Percentiles rank a stretch among this genome's conserved stretches.
Conservation (phyloP, 768 basidiomycete genomes). For the Psilocybe azurescens region DNA sequence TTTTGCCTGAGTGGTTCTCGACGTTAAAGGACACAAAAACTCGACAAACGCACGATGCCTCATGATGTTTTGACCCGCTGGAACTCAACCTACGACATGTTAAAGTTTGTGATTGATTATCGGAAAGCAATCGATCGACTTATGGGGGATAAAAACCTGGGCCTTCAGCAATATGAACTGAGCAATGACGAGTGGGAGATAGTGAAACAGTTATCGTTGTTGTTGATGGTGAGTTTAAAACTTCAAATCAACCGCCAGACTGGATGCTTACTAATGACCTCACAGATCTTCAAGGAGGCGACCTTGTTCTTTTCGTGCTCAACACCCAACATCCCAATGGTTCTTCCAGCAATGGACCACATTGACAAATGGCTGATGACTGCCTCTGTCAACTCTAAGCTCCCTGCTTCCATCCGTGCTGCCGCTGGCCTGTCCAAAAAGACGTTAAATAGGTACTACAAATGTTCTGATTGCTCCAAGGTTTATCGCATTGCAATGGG, state of each 20-base stretch:
- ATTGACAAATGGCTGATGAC: conserved; percentile 24
- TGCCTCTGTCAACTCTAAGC: conserved; percentile 3
- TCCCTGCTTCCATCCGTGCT: conserved; percentile 23
- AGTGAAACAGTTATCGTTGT: conserved; percentile 25
- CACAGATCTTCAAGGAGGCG: conserved; percentile 26
- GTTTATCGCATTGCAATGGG: conserved; percentile 39
- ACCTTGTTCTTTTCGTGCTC: conserved; percentile 25
- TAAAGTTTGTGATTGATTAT: conserved; percentile 31
- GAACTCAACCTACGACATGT: conserved; percentile 41
- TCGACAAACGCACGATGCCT: conserved; percentile 32
- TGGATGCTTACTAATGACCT: too few species aligned
- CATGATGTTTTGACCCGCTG: conserved; percentile 39
- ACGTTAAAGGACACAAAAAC: conserved; percentile 13
- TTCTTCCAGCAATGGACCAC: conserved; percentile 23
- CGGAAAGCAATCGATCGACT: conserved; percentile 25
- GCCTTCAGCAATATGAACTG: conserved; percentile 25
- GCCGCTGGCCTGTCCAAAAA: conserved; percentile 28
- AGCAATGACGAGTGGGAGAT: conserved; percentile 33
- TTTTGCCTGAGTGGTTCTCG: conserved; percentile 24
- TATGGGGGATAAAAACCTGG: conserved; percentile 18
- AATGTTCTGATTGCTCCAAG: conserved; percentile 32
- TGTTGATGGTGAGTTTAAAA: too few species aligned
- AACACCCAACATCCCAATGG: conserved; percentile 17
- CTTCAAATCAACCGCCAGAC: conserved; percentile 27
- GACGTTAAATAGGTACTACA: conserved; percentile 37